Base-by-base conservation (phyloP, 306 rosid species). In the Rosa rugosa region DNA sequence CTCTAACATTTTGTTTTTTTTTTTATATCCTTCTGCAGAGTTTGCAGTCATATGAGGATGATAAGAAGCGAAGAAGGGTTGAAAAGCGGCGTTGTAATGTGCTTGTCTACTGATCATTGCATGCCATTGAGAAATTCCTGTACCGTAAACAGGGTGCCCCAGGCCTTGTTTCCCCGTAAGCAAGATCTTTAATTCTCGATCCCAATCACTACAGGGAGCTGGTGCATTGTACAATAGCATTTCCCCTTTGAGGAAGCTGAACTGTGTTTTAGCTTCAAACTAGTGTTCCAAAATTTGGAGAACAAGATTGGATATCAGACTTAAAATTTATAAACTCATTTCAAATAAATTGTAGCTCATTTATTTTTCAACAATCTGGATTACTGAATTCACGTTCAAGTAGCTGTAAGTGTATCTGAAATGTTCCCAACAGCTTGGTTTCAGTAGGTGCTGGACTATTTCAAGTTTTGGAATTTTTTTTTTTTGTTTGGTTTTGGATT, bases 1-100 rank as follows among this genome's bases (percentile, higher is more conserved):
- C 17, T 31, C 11, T 40, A 64, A 62, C 50, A 57, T 18, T 74
- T 42, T 8, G 5, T 22, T 22, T n/a, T 38, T 22, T n/a, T 38
- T 22, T 60, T 53, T 20, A 27, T 73, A 78, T 85, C 12, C 13
- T 7, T 38, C 2, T 40, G 71, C 71, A 67, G 71, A 18, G 49
- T 84, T 79, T 83, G 84, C 93, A 92, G 94, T 70, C 79, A 4
- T 82, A 75, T 23, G 93, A 89, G 41, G 88, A 82, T 62, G 87
- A 72, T 22, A 80, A 84, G 69, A 94, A 90, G 88, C 93, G 83
- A 42, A 88, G 91, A 69, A 83, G 77, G 88, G 85, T 89, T 13
- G 92, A 85, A 72, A 82, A 75, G 85, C 89, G 60, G 76, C 85
- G 49, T 12, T 94, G 97, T 77, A 88, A 86, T 74, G 96, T 94